These are phyloP conservation scores for Dalbergia oliveri DNA, from an alignment of 306 rosid species.

Conservation along the genomic window DNA sequence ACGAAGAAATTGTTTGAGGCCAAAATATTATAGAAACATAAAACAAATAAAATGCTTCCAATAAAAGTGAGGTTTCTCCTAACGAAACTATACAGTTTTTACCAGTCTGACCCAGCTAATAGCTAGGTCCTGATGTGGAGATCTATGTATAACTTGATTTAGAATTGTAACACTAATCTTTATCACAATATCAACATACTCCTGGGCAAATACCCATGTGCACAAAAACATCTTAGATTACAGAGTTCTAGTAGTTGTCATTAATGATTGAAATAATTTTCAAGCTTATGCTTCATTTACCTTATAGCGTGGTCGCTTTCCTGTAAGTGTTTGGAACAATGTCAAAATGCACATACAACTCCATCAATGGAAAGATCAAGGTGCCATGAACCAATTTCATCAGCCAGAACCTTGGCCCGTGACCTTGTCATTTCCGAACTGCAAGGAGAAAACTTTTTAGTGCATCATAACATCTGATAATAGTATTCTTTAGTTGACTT, in stretches of 20 bases:
- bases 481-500: conserved; percentile 21
- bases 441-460: conserved; percentile 51
- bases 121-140: background rate
- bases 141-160: conserved; percentile 24
- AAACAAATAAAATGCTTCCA: conserved; percentile 14
- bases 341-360: conserved; percentile 78
- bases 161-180: background rate
- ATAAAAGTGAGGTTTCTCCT: conserved; percentile 26
- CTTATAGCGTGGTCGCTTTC: conserved; percentile 81
- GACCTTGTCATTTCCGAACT: conserved; percentile 81
- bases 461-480: conserved; percentile 7
- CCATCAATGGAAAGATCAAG: conserved; percentile 87
- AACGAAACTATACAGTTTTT: conserved; percentile 18
- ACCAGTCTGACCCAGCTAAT: background rate
- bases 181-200: conserved; percentile 24
- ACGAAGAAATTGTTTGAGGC: conserved; percentile 20
- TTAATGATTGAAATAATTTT: conserved; percentile 26
- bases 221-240: conserved; percentile 30
- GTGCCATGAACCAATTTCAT: conserved; percentile 97
- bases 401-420: conserved; percentile 82
- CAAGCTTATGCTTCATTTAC: conserved; percentile 55
- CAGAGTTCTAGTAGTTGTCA: background rate
- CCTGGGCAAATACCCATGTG: conserved; percentile 14
- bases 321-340: conserved; percentile 83
- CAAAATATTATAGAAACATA: conserved; percentile 6